phyloP scores from a whole-genome alignment of 768 basidiomycete genomes.

The Boletales sp. region DNA sequence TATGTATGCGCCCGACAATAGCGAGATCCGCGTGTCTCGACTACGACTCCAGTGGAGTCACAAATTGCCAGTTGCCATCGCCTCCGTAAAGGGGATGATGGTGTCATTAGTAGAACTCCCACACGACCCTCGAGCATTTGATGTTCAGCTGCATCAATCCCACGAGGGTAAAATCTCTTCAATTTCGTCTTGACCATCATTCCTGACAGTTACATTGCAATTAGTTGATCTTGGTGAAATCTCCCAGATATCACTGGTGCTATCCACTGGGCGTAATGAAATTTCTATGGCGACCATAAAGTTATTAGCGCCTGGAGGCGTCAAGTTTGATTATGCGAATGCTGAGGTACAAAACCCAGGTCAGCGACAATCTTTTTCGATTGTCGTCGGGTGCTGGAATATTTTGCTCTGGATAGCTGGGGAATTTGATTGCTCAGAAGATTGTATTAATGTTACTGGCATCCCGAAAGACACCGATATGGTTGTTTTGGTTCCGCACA shows the following conservation, averaged over 20 bases:
- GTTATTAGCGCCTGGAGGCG: constrained; percentile 52
- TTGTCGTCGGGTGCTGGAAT: background rate
- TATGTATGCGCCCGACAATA: constrained; percentile 62
- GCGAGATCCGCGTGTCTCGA: constrained; percentile 60
- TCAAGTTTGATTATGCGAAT: constrained; percentile 43
- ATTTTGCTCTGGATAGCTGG: constrained; percentile 15
- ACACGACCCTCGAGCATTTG: constrained; percentile 56
- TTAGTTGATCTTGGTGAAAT: constrained; percentile 65
- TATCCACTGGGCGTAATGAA: constrained; percentile 71
- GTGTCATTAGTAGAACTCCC: constrained; percentile 58
- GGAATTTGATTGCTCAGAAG: constrained; percentile 37
- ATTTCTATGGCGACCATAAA: constrained; percentile 51
- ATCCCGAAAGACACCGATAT: constrained; percentile 45
- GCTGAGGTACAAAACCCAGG: constrained; percentile 37
- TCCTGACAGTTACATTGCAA: constrained; percentile 7
- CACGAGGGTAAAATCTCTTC: constrained; percentile 20
- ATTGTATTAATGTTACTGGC: constrained; percentile 45
- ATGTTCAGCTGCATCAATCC: constrained; percentile 62
- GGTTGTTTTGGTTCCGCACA: constrained; percentile 59
- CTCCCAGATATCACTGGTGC: constrained; percentile 48
- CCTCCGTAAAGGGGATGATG: constrained; percentile 25
- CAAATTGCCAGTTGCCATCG: constrained; percentile 25
- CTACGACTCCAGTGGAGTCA: constrained; percentile 66
- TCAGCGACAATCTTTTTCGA: constrained; percentile 18
- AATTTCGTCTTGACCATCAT: constrained; percentile 11